A percentile compares a stretch with the other conserved stretches of the same genome.
Evolutionary conservation across 2,329 filamentous ascomycete species (phyloP).

Genomic region (Leptographium galeiforme): DNA sequence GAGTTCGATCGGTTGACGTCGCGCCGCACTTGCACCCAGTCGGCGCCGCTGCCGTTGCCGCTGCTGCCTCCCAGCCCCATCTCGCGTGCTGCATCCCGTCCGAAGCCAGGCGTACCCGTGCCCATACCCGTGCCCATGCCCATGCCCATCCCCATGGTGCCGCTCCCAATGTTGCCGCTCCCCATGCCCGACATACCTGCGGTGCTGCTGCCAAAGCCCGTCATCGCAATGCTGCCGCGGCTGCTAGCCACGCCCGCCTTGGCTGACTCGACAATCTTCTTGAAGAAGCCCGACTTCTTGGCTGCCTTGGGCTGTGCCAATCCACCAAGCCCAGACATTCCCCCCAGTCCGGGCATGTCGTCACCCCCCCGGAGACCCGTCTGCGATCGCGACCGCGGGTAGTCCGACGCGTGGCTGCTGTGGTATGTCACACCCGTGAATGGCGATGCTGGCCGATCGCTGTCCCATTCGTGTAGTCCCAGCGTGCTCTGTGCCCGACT

Average conservation of each 20-base stretch:
- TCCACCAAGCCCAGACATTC: constrained; percentile 60
- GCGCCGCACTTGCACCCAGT: constrained; percentile 95
- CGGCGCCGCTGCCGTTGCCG: constrained; percentile 35
- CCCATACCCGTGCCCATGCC: constrained; percentile 20
- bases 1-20: constrained; percentile 95
- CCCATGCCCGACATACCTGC: background rate
- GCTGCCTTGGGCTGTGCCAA: constrained; percentile 56
- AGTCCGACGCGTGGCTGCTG: constrained; percentile 62
- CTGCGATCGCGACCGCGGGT: constrained; percentile 47
- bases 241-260: constrained; percentile 89
- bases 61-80: constrained; percentile 18
- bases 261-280: constrained; percentile 85
- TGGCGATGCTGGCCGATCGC: constrained; percentile 45
- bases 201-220: constrained; percentile 25
- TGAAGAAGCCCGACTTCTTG: constrained; percentile 66
- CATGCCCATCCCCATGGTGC: constrained; percentile 17
- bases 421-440: constrained; percentile 80
- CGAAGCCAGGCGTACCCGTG: constrained; percentile 10
- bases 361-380: constrained; percentile 42
- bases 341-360: constrained; percentile 28
- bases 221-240: constrained; percentile 65
- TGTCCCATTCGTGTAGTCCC: constrained; percentile 42
- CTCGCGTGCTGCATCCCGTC: constrained; percentile 12
- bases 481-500: constrained; percentile 47
- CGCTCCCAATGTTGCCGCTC: constrained; percentile 29